Evolutionary conservation across 352 stramenopile species (phyloP), one percentile per base, ranked within the genome.

Genomic region (Phytopythium delawarense): DNA sequence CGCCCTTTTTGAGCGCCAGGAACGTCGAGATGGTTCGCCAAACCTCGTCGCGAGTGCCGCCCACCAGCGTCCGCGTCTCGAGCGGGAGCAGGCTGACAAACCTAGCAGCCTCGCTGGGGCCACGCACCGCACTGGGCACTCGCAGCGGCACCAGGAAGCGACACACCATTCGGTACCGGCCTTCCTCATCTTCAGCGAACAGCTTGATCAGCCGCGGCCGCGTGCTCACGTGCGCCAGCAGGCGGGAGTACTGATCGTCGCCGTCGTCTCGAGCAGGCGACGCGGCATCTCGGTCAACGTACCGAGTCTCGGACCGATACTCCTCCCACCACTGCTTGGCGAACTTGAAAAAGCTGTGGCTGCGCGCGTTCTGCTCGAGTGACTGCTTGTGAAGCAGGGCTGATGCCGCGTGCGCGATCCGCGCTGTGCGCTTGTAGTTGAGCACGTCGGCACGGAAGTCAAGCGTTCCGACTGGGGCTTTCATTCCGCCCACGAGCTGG

Each of bases 151-250:
- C 62, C n/a, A 98, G 32, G 57, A 92, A 97, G 32, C 88, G 90
- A 67, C 86, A 97, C 4, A 96, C 81, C 76, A 92, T 88, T 20
- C 82, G 80, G 67, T 96, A 89, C 0, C 76, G 70, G 12, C 89
- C 88, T 63, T 88, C 79, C 58, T 97, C 89, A 64, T 98, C 92
- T 64, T 96, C 84, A 4, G 81, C 83, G 65, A 96, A 95, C 42
- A 96, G 72, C 39, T 92, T 93, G 5, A 95, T 78, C 6, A 90
- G 66, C 37, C 86, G 79, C 23, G 74, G 63, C 5, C 64, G 57
- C 11, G 50, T 45, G 16, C 57, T 56, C 12, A 68, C 52, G 20
- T 66, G 54, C 6, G 44, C 59, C 16, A 71, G 35, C 42, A 66
- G 25, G 20, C 63, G 55, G 1, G 60, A 62, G 25, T 70, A 70